phyloP scores from a whole-genome alignment of 2,329 filamentous ascomycete genomes.

The Thelonectria olida region DNA sequence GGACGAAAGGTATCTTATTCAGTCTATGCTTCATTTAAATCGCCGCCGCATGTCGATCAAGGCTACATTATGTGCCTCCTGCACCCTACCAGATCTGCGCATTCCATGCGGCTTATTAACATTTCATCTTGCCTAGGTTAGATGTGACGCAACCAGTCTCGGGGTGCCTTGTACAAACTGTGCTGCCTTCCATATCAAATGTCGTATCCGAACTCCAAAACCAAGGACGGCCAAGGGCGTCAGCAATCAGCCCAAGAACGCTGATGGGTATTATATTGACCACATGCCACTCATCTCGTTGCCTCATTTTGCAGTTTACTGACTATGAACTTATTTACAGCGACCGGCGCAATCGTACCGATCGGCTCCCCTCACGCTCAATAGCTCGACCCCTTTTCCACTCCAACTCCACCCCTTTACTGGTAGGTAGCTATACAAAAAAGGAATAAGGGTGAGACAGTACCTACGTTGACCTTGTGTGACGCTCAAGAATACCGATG shows the following conservation, averaged over 20 bases:
- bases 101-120: too few species aligned
- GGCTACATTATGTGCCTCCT: too few species aligned
- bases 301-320: constrained; percentile 20
- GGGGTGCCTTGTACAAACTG: constrained; percentile 99
- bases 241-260: constrained; percentile 63
- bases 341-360: constrained; percentile 62
- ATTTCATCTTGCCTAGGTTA: too few species aligned
- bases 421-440: constrained; percentile 80
- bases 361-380: constrained; percentile 44
- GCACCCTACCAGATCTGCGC: constrained; percentile 19
- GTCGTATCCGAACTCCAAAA: constrained; percentile 94
- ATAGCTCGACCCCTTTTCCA: constrained; percentile 45
- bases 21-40: background rate
- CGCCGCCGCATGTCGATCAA: too few species aligned
- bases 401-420: constrained; percentile 59
- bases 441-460: constrained; percentile 80
- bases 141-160: constrained; percentile 95
- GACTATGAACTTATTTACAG: constrained; percentile 45
- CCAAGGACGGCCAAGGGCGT: constrained; percentile 79
- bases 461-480: constrained; percentile 83
- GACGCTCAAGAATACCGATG: constrained; percentile 96
- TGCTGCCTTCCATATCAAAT: constrained; percentile 97
- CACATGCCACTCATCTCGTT: too few species aligned
- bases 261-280: constrained; percentile 76
- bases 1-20: constrained; percentile 81